phyloP scores from a whole-genome alignment of 768 basidiomycete species.

The Suillus decipiens region DNA sequence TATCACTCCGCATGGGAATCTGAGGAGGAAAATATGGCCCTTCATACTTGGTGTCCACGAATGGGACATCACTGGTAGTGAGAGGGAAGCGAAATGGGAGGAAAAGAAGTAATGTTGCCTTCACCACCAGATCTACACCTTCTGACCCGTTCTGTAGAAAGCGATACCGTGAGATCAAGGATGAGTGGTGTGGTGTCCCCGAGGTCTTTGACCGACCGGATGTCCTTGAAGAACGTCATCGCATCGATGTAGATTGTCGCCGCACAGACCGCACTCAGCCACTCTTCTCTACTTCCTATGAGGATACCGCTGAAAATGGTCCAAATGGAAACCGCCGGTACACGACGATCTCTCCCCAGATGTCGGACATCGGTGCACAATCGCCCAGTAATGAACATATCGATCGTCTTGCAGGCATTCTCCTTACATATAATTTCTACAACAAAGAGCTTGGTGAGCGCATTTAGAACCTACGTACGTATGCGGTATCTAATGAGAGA shows the following conservation, averaged over 20 bases:
- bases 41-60: constrained; percentile 82
- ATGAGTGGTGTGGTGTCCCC: constrained; percentile 80
- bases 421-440: constrained; percentile 90
- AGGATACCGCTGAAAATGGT: constrained; percentile 40
- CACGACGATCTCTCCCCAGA: constrained; percentile 75
- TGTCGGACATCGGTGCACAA: constrained; percentile 79
- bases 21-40: constrained; percentile 86
- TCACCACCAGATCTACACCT: not conserved
- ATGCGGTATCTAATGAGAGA: constrained; percentile 15
- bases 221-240: constrained; percentile 87
- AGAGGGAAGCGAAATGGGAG: constrained; percentile 63
- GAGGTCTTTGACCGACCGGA: constrained; percentile 82
- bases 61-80: constrained; percentile 71
- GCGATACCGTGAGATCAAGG: constrained; percentile 70
- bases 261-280: constrained; percentile 95
- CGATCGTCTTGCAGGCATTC: constrained; percentile 79
- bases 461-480: constrained; percentile 1
- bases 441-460: constrained; percentile 82
- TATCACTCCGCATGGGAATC: constrained; percentile 48
- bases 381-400: constrained; percentile 91
- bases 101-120: constrained; percentile 52
- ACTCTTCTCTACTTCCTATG: constrained; percentile 63
- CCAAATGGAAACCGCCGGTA: constrained; percentile 53
- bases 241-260: constrained; percentile 95
- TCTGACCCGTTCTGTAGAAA: constrained; percentile 42